These are phyloP conservation scores for Solidago caesia DNA, from an alignment of 129 eudicot species.

Conservation along the genomic window DNA sequence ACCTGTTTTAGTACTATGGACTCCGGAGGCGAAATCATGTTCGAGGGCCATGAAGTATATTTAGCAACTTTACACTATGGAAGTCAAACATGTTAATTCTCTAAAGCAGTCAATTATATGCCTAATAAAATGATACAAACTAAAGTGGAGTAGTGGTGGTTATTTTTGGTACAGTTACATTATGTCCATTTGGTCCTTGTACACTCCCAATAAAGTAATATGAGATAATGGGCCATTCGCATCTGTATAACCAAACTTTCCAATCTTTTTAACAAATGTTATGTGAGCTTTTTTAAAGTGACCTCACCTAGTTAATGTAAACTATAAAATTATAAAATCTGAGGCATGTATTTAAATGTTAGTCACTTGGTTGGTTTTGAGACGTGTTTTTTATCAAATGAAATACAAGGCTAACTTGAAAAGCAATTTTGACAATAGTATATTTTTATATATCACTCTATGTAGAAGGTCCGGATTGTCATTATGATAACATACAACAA, in stretches of 20 bases:
- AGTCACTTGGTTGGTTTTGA: too few relatives aligned
- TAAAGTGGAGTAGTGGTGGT: slow-evolving; percentile 25
- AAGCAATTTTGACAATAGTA: too few relatives aligned
- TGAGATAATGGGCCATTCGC: slow-evolving; percentile 6
- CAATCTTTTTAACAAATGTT: background rate
- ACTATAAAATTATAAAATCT: background rate
- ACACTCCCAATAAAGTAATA: slow-evolving; percentile 5
- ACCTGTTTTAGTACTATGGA: too few relatives aligned
- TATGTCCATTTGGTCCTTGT: background rate
- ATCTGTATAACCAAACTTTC: background rate
- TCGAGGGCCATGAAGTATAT: background rate
- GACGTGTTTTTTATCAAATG: too few relatives aligned
- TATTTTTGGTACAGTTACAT: slow-evolving; percentile 16
- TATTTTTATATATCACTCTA: too few relatives aligned
- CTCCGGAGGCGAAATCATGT: background rate
- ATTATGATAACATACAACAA: too few relatives aligned
- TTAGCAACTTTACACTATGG: slow-evolving; percentile 5
- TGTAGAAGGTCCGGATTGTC: too few relatives aligned
- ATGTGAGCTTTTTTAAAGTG: background rate
- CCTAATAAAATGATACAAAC: slow-evolving; percentile 14
- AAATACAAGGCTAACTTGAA: too few relatives aligned
- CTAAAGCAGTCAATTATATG: background rate
- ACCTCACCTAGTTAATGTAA: background rate
- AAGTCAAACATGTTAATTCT: background rate
- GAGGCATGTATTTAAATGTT: too few relatives aligned